A percentile compares a stretch with the other conserved stretches of the same genome.
These are phyloP conservation scores for Ogataea neopini DNA, from an alignment of 805 yeast species.

Conservation along the genomic window DNA sequence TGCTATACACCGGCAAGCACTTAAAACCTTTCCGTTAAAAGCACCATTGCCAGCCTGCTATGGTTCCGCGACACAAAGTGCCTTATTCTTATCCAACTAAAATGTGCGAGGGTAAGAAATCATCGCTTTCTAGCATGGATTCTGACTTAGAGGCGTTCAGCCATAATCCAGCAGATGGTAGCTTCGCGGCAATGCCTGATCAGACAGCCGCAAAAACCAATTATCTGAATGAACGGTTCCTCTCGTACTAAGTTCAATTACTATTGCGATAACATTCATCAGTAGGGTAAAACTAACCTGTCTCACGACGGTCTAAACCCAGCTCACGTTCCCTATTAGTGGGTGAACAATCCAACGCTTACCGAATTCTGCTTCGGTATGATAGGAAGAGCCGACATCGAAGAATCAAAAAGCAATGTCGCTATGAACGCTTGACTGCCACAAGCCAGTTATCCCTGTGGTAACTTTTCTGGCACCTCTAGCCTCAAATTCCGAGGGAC, in stretches of 20 bases:
- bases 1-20: too few species aligned
- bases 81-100: too few species aligned
- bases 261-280: conserved; percentile 16
- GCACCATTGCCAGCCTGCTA: too few species aligned
- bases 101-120: too few species aligned
- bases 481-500: too few species aligned
- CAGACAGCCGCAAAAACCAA: conserved; percentile 17
- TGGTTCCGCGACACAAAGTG: too few species aligned
- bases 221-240: conserved; percentile 5
- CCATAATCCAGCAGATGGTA: conserved; percentile 47
- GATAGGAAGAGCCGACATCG: conserved; percentile 53
- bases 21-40: too few species aligned
- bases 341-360: conserved; percentile 4
- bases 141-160: too few species aligned
- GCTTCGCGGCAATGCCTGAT: conserved; percentile 18
- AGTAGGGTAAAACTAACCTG: conserved; percentile 15
- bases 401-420: conserved; percentile 48
- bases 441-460: conserved; percentile 48
- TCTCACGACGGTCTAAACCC: conserved; percentile 17
- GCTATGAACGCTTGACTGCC: conserved; percentile 50
- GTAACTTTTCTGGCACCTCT: too few species aligned
- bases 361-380: conserved; percentile 48
- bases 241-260: conserved; percentile 10
- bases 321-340: conserved; percentile 44
- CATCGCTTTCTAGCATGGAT: too few species aligned